These are phyloP conservation scores for Naganishia albida DNA, from an alignment of 1,284 basidiomycete species.

Conservation along the genomic window DNA sequence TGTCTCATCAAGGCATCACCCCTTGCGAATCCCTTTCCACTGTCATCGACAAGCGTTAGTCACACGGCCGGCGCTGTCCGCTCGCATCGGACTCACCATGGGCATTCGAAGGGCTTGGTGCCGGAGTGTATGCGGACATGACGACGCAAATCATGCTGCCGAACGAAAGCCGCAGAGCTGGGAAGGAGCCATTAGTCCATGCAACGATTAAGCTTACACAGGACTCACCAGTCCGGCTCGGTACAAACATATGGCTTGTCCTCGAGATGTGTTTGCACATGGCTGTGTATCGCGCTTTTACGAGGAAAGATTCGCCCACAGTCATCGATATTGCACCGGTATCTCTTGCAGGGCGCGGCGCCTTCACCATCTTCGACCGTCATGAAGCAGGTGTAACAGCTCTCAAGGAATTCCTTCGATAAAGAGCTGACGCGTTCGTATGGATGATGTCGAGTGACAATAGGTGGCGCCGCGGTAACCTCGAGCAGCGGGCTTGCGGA, in stretches of 20 bases:
- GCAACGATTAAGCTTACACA: not conserved
- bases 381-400: conserved; percentile 41
- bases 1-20: conserved; percentile 56
- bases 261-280: conserved; percentile 58
- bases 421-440: not conserved
- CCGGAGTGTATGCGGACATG: conserved; percentile 56
- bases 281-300: conserved; percentile 56
- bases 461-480: conserved; percentile 7
- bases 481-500: not conserved
- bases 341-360: conserved; percentile 44
- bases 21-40: conserved; percentile 56
- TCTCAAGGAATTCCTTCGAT: conserved; percentile 40
- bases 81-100: conserved; percentile 48
- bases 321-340: conserved; percentile 54
- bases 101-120: conserved; percentile 55
- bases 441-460: conserved; percentile 6
- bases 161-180: conserved; percentile 54
- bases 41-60: conserved; percentile 32
- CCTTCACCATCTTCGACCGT: conserved; percentile 39
- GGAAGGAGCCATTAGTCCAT: conserved; percentile 2
- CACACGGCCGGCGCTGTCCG: not conserved
- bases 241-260: conserved; percentile 57
- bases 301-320: conserved; percentile 56
- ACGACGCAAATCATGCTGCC: conserved; percentile 55
- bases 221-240: conserved; percentile 50